phyloP scores from a whole-genome alignment of 805 yeast genomes.

The Teunomyces stri region DNA sequence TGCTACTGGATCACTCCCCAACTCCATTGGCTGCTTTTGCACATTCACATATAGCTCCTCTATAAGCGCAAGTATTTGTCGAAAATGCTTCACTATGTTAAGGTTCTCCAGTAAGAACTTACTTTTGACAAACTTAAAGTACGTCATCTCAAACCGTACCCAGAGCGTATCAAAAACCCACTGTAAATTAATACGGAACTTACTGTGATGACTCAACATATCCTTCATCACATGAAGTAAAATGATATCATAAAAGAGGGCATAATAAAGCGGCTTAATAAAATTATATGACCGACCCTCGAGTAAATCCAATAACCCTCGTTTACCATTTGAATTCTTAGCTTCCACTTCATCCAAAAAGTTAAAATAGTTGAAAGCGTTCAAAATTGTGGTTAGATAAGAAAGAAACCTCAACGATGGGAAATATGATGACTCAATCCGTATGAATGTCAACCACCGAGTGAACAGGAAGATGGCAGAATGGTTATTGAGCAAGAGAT shows the following conservation, averaged over 20 bases:
- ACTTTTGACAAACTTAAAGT: conserved; percentile 13
- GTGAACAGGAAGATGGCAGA: conserved; percentile 13
- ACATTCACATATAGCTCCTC: conserved; percentile 4
- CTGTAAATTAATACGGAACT: conserved; percentile 12
- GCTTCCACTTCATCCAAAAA: conserved; percentile 14
- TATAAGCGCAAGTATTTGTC: conserved; percentile 6
- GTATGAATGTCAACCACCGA: conserved; percentile 26
- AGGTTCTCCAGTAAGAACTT: background rate
- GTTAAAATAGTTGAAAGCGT: conserved; percentile 23
- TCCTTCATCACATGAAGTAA: conserved; percentile 16
- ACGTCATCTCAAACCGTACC: conserved; percentile 13
- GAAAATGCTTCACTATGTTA: background rate
- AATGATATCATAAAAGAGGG: conserved; percentile 17
- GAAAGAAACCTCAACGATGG: conserved; percentile 26
- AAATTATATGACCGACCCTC: conserved; percentile 11
- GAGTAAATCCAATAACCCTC: conserved; percentile 11
- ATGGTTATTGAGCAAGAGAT: conserved; percentile 15
- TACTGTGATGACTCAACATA: background rate
- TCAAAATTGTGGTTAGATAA: conserved; percentile 24
- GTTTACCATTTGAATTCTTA: background rate
- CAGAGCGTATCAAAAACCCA: conserved; percentile 10
- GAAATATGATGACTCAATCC: conserved; percentile 26
- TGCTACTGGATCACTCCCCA: background rate
- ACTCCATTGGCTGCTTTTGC: background rate
- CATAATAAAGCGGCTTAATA: conserved; percentile 16